Conservation (phyloP, 371 early-diverging fungal genomes). For the Rhizopus microsporus region DNA sequence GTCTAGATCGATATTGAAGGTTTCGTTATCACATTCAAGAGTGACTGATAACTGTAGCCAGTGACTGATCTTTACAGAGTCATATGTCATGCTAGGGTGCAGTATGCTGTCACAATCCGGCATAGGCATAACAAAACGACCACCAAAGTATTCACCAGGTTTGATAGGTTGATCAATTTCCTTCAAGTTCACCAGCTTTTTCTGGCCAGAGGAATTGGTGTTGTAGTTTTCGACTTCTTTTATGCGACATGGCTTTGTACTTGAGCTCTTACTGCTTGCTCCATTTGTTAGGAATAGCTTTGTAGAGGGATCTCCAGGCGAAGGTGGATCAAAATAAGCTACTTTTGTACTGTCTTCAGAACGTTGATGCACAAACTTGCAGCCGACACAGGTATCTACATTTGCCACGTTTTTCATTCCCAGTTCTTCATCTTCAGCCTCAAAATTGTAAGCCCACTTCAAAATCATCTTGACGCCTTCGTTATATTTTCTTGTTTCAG, state of each 20-base stretch:
- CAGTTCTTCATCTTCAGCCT: conserved; percentile 18
- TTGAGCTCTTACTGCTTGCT: background rate
- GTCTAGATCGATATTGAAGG: conserved; percentile 28
- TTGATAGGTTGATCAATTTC: conserved; percentile 32
- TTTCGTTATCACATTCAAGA: conserved; percentile 26
- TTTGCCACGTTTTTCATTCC: background rate
- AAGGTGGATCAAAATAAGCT: conserved; percentile 18
- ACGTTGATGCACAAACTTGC: conserved; percentile 12
- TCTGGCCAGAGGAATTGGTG: background rate
- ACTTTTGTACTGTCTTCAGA: background rate
- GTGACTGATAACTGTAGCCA: conserved; percentile 33
- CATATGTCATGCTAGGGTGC: conserved; percentile 34
- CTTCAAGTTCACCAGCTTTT: conserved; percentile 29
- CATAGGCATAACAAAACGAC: conserved; percentile 40
- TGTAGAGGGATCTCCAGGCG: background rate
- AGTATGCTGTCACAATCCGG: conserved; percentile 34
- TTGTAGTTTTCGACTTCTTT: background rate
- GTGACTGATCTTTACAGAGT: conserved; percentile 33
- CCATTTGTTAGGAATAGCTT: background rate
- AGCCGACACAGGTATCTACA: background rate
- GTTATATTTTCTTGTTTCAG: conserved; percentile 17
- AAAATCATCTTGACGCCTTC: conserved; percentile 30
- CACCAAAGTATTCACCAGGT: conserved; percentile 38
- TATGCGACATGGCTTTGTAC: background rate
- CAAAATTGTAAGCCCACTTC: conserved; percentile 41